These are phyloP conservation scores for Populus hybrid DNA, from an alignment of 441 rosid genomes.

Conservation along the genomic window DNA sequence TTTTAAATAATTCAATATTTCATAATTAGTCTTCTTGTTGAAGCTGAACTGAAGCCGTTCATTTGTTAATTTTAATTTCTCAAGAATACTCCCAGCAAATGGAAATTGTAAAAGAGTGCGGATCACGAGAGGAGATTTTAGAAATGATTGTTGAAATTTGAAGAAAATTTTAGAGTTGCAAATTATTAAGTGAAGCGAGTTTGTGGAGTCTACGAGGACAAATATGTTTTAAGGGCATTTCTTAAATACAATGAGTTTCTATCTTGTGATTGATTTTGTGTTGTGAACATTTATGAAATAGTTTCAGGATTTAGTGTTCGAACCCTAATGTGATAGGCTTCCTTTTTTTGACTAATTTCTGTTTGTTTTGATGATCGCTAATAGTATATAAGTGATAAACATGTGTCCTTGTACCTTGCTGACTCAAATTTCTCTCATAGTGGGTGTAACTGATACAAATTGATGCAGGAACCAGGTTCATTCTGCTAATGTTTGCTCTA, in stretches of 20 bases:
- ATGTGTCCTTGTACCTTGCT: neutral
- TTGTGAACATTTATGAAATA: neutral
- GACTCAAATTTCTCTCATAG: neutral
- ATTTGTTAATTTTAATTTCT: no score
- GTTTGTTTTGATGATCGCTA: neutral
- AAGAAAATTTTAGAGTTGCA: neutral
- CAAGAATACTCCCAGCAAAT: no score
- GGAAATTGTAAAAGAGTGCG: no score
- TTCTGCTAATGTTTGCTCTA: conserved; percentile 16
- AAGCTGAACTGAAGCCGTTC: no score
- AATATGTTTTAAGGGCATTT: neutral
- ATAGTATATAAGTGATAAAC: no score
- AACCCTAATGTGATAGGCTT: neutral
- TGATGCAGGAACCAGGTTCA: conserved; percentile 35
- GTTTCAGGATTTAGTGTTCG: neutral
- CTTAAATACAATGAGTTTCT: neutral
- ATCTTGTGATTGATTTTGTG: neutral
- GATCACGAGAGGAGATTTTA: no score
- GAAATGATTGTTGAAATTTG: no score
- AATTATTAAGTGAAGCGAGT: neutral
- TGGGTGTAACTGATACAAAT: neutral
- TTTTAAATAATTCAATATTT: neutral
- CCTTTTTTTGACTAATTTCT: neutral
- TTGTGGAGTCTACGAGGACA: neutral
- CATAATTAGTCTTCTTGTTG: neutral